Evolutionary conservation across 371 early-diverging fungal species (phyloP), one percentile per base, ranked within the genome.

Genomic region (Umbelopsis sp.): DNA sequence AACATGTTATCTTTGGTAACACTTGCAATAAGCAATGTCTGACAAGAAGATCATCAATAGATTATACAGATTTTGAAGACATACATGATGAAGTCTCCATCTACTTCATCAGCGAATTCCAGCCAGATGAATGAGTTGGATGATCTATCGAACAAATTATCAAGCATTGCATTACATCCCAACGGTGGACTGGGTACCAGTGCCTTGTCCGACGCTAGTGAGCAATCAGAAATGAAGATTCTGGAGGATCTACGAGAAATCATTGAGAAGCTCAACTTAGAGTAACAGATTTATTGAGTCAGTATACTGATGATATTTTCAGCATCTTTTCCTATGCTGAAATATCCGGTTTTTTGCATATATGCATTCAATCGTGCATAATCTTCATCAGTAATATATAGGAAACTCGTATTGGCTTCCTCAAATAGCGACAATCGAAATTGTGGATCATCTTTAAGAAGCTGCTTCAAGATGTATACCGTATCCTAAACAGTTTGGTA

Each of bases 11-110:
- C 2, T 16, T 48, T n/a, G 11, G n/a, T 48, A 12, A n/a, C 48
- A 48, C 48, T n/a, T 48, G 48, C 16, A 6, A 3, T 16, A 48
- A 16, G 6, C n/a, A 16, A 48, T 48, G 48, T 48, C 48, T 48
- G 48, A 48, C 48, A 48, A 18, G 18, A 25, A 57, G 57, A 29
- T 57, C 18, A 29, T 57, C 18, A 29, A 9, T 64, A 82, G 82
- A 82, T 82, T 18, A 80, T 82, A 41, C 53, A 74, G 20, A 53
- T 82, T 32, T 52, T 82, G 24, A 75, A 77, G 57, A 75, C 78
- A 69, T 80, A 75, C 68, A 38, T 73, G 66, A 45, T 14, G 18
- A 62, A 64, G n/a, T 29, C 57, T 14, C 11, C 66, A 22, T 51
- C 66, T 5, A 50, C 48, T 10, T 50, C 48, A 16, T 65, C 66